Percentiles rank a stretch among this genome's conserved stretches.
Evolutionary conservation across 2,329 filamentous ascomycete genomes (phyloP).

Genomic region (Ophiostoma tasmaniense): DNA sequence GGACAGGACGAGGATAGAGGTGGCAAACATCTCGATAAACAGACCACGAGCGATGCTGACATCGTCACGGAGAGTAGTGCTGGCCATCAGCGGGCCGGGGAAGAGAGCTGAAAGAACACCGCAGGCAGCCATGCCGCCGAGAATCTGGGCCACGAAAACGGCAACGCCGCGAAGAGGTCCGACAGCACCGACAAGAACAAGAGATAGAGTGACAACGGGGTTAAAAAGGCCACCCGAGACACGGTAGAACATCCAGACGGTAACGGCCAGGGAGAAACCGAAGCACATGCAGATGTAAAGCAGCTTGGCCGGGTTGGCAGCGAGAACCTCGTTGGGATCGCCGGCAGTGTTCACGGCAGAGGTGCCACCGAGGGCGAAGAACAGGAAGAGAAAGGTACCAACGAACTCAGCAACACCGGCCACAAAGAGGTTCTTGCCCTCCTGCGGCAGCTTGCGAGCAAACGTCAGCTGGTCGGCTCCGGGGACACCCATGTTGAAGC

Average conservation of each 20-base stretch:
- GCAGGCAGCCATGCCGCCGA: slow-evolving; percentile 50
- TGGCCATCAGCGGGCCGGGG: slow-evolving; percentile 46
- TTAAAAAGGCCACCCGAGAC: slow-evolving; percentile 46
- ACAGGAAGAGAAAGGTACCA: slow-evolving; percentile 46
- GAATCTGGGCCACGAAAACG: slow-evolving; percentile 48
- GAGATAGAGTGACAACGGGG: slow-evolving; percentile 45
- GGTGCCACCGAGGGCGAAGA: slow-evolving; percentile 28
- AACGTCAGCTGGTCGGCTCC: slow-evolving; percentile 11
- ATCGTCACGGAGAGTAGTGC: slow-evolving; percentile 46
- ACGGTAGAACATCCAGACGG: slow-evolving; percentile 50
- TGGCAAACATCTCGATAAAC: slow-evolving; percentile 60
- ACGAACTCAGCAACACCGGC: slow-evolving; percentile 43
- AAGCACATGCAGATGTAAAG: slow-evolving; percentile 44
- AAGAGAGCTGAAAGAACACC: slow-evolving; percentile 49
- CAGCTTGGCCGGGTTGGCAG: slow-evolving; percentile 29
- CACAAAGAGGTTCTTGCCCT: slow-evolving; percentile 30
- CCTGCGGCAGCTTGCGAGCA: slow-evolving; percentile 16
- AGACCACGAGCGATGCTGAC: slow-evolving; percentile 49
- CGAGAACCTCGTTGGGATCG: slow-evolving; percentile 17
- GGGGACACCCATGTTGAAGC: slow-evolving; percentile 6
- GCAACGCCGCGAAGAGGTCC: slow-evolving; percentile 42
- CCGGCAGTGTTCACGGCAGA: slow-evolving; percentile 25
- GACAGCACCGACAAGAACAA: slow-evolving; percentile 51
- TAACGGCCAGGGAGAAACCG: slow-evolving; percentile 42
- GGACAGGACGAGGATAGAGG: slow-evolving; percentile 53